These are phyloP conservation scores for Stemphylium beticola DNA, from an alignment of 2,329 filamentous ascomycete genomes.

Conservation along the genomic window DNA sequence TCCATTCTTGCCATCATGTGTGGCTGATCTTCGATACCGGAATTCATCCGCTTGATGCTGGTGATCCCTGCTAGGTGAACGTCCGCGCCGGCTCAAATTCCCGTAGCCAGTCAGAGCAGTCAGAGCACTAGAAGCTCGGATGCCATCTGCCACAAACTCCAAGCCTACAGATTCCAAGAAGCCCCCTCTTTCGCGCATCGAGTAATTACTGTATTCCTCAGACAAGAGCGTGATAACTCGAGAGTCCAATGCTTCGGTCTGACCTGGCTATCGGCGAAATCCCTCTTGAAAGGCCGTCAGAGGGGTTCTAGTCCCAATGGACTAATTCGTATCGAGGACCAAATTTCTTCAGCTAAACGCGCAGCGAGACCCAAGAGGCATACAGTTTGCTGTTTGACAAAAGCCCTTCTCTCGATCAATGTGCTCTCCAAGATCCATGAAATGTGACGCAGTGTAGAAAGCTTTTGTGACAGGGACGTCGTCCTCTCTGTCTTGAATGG, in stretches of 20 bases:
- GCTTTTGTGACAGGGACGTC: background rate
- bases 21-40: slow-evolving; percentile 1
- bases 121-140: background rate
- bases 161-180: background rate
- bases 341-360: background rate
- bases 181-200: background rate
- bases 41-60: slow-evolving; percentile 8
- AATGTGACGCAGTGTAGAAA: background rate
- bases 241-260: background rate
- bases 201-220: background rate
- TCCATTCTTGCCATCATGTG: background rate
- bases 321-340: slow-evolving; percentile 17
- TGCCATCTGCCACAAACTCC: background rate
- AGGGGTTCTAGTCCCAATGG: slow-evolving; percentile 9
- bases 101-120: slow-evolving; percentile 10
- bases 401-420: background rate
- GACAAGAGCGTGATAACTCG: background rate
- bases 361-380: background rate
- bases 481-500: background rate
- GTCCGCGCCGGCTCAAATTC: slow-evolving; percentile 4
- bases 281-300: background rate
- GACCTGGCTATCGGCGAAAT: slow-evolving; percentile 3
- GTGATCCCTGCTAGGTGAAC: slow-evolving; percentile 8
- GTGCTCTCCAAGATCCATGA: background rate
- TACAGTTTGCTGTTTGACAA: background rate